phyloP scores from a whole-genome alignment of 2,329 filamentous ascomycete genomes.

The Trichoderma breve region DNA sequence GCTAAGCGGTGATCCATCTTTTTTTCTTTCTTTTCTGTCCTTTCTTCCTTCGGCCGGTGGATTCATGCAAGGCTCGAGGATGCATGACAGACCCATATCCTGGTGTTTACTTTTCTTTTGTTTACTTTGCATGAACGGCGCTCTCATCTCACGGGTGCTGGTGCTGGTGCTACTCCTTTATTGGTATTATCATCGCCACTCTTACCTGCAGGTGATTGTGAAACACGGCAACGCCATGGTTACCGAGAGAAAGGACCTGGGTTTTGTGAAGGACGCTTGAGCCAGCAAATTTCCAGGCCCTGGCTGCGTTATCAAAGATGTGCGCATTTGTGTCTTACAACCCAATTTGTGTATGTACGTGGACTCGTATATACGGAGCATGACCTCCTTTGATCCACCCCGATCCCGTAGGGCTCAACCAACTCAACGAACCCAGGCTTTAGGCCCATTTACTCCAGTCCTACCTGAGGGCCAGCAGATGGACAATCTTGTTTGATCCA shows the following conservation, averaged over 20 bases:
- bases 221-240: constrained; percentile 16
- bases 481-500: constrained; percentile 12
- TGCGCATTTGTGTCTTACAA: constrained; percentile 14
- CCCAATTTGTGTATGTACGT: background rate
- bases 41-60: background rate
- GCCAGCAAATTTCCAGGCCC: constrained; percentile 18
- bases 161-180: background rate
- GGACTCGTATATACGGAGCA: background rate
- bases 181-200: background rate
- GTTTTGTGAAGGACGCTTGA: constrained; percentile 14
- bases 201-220: constrained; percentile 9
- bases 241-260: background rate
- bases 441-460: background rate
- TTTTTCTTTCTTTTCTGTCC: background rate
- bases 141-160: background rate
- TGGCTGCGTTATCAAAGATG: constrained; percentile 9
- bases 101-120: constrained; percentile 9
- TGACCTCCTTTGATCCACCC: constrained; percentile 7
- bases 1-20: background rate
- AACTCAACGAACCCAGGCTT: background rate
- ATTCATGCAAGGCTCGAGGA: constrained; percentile 11
- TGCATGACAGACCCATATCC: constrained; percentile 1
- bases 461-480: background rate
- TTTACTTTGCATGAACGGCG: constrained; percentile 7
- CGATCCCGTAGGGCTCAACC: constrained; percentile 1